A percentile compares a stretch with the other conserved stretches of the same genome.
Evolutionary conservation across 129 eudicot genomes (phyloP).

Genomic region (Flaveria sonorensis): DNA sequence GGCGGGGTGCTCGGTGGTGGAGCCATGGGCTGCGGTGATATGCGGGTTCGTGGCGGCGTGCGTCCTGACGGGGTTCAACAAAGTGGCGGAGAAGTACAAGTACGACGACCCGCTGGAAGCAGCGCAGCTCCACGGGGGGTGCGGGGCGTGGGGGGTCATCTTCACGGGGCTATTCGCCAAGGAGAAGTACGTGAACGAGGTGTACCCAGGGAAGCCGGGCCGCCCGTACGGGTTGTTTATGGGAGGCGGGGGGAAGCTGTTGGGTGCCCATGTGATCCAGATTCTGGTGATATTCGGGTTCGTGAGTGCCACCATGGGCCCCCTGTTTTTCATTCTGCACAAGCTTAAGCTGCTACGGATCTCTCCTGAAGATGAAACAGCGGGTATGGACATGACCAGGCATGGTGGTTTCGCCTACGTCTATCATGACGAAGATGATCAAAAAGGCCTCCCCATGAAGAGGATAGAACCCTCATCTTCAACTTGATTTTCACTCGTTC

Average conservation of each 20-base stretch:
- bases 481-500: background rate
- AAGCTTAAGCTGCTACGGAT: constrained; percentile 49
- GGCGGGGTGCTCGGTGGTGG: constrained; percentile 63
- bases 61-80: constrained; percentile 52
- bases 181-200: constrained; percentile 51
- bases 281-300: constrained; percentile 50
- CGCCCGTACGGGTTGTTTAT: constrained; percentile 55
- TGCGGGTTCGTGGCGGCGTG: constrained; percentile 67
- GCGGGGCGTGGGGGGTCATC: constrained; percentile 71
- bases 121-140: constrained; percentile 65
- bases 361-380: constrained; percentile 57
- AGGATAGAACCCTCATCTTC: constrained; percentile 30
- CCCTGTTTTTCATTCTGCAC: constrained; percentile 37
- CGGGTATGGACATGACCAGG: constrained; percentile 68
- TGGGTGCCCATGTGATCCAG: constrained; percentile 56
- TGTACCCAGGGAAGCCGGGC: constrained; percentile 46
- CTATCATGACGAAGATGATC: constrained; percentile 52
- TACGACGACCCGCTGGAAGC: constrained; percentile 70
- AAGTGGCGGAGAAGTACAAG: constrained; percentile 45
- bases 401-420: constrained; percentile 70
- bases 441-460: constrained; percentile 44
- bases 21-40: constrained; percentile 65
- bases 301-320: constrained; percentile 60
- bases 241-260: constrained; percentile 54
- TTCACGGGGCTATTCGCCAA: constrained; percentile 55